These are phyloP conservation scores for Leccinum longicurvipes DNA, from an alignment of 768 basidiomycete genomes.

Conservation along the genomic window DNA sequence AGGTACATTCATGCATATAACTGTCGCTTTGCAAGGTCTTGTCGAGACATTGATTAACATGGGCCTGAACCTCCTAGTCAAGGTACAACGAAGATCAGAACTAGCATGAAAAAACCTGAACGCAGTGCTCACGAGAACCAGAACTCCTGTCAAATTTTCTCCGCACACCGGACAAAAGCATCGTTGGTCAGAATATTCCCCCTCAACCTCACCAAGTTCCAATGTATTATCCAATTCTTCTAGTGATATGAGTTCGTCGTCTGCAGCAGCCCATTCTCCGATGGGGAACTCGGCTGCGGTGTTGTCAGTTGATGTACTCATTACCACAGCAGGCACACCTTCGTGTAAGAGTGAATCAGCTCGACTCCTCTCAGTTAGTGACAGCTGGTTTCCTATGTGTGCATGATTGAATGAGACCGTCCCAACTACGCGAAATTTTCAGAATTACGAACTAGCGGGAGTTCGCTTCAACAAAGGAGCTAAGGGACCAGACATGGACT, in stretches of 20 bases:
- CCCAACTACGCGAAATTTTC: neutral
- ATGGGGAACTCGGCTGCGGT: conserved; percentile 23
- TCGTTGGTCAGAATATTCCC: neutral
- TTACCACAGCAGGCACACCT: neutral
- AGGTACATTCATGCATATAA: neutral
- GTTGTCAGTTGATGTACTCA: neutral
- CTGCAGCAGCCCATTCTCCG: conserved; percentile 68
- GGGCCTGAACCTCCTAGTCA: conserved; percentile 45
- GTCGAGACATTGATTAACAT: conserved; percentile 60
- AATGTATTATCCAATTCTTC: conserved; percentile 24
- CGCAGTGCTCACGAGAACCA: conserved; percentile 19
- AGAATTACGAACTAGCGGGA: conserved; percentile 12
- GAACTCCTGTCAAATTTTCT: conserved; percentile 6
- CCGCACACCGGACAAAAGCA: conserved; percentile 28
- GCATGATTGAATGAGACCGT: neutral
- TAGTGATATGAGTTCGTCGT: conserved; percentile 56
- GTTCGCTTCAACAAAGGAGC: conserved; percentile 11
- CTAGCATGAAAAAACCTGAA: conserved; percentile 18
- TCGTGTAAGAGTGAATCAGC: neutral
- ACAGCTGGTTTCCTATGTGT: conserved; percentile 1
- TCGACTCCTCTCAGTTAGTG: neutral
- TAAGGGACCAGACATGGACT: conserved; percentile 19
- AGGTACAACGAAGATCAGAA: conserved; percentile 4
- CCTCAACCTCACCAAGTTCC: conserved; percentile 27
- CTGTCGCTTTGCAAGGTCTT: conserved; percentile 12